Evolutionary conservation across 1,139 yeast species (phyloP).

Genomic region (Saccharomyces hybrid): DNA sequence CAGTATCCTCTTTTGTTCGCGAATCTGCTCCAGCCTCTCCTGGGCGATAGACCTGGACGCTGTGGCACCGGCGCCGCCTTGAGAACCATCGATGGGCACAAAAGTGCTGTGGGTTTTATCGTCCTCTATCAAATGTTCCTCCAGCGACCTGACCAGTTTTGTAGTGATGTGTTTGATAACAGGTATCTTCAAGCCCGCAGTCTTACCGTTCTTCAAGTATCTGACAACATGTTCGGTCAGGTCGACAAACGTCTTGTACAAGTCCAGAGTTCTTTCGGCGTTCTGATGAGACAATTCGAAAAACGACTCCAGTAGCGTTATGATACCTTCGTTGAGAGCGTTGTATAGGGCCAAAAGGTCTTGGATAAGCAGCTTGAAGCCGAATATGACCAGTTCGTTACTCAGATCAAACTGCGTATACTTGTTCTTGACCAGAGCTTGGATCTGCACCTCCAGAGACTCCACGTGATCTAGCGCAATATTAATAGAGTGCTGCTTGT

Average conservation of each 20-base stretch:
- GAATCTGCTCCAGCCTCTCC: too few relatives aligned
- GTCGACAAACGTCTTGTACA: conserved; percentile 78
- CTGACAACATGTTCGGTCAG: conserved; percentile 84
- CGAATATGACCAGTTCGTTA: conserved; percentile 75
- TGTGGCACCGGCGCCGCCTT: too few relatives aligned
- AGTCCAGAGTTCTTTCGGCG: conserved; percentile 77
- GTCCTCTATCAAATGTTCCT: conserved; percentile 48
- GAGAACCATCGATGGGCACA: conserved; percentile 11
- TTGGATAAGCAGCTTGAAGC: conserved; percentile 78
- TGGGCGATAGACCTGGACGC: too few relatives aligned
- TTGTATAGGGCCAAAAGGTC: conserved; percentile 82
- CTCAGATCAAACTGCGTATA: conserved; percentile 61
- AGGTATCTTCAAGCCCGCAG: conserved; percentile 86
- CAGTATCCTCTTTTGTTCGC: too few relatives aligned
- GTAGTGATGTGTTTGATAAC: conserved; percentile 98
- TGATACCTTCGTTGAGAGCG: conserved; percentile 88
- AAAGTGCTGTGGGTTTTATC: conserved; percentile 11
- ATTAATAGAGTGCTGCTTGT: neutral
- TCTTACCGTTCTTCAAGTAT: conserved; percentile 81
- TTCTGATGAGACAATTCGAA: conserved; percentile 84
- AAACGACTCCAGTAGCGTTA: conserved; percentile 83
- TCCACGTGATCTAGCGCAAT: conserved; percentile 56
- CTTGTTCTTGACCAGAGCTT: conserved; percentile 63
- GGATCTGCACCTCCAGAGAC: conserved; percentile 75
- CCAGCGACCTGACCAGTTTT: conserved; percentile 78